Conservation (phyloP, 2,329 filamentous ascomycete genomes). For the Dothistroma septosporum region DNA sequence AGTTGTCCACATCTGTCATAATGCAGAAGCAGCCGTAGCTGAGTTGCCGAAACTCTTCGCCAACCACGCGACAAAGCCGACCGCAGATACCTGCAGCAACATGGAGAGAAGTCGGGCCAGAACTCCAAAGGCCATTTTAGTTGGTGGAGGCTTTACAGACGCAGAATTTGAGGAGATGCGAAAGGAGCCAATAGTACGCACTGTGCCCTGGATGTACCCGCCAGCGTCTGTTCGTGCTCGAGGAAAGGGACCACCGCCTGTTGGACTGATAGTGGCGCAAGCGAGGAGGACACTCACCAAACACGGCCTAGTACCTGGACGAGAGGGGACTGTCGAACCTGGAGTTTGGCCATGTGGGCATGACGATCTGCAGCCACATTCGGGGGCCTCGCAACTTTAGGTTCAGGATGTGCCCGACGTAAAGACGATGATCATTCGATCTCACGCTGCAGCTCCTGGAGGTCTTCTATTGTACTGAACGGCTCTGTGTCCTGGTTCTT, state of each 20-base stretch:
- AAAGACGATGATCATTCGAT: too few species aligned
- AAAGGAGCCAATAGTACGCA: conserved; percentile 7
- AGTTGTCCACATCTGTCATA: conserved; percentile 28
- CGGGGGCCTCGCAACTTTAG: too few species aligned
- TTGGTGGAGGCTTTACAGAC: conserved; percentile 25
- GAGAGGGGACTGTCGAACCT: background rate
- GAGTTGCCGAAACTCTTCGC: conserved; percentile 23
- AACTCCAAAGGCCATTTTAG: conserved; percentile 23
- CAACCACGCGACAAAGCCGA: conserved; percentile 17
- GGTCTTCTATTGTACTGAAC: conserved; percentile 37
- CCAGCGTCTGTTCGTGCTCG: conserved; percentile 5
- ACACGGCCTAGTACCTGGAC: conserved; percentile 4
- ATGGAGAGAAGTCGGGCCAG: conserved; percentile 10
- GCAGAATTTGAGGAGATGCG: conserved; percentile 23
- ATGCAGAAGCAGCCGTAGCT: conserved; percentile 13
- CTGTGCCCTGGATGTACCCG: conserved; percentile 25
- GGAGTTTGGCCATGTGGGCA: background rate
- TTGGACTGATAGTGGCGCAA: conserved; percentile 8
- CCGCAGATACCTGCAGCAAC: conserved; percentile 22
- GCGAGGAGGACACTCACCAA: conserved; percentile 12
- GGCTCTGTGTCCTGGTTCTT: conserved; percentile 66
- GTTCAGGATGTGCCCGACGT: too few species aligned
- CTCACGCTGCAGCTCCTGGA: conserved; percentile 11
- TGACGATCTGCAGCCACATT: background rate
- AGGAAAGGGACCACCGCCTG: conserved; percentile 8